Conservation (phyloP, 108 stramenopile genomes). For the Cafeteria roenbergensis region DNA sequence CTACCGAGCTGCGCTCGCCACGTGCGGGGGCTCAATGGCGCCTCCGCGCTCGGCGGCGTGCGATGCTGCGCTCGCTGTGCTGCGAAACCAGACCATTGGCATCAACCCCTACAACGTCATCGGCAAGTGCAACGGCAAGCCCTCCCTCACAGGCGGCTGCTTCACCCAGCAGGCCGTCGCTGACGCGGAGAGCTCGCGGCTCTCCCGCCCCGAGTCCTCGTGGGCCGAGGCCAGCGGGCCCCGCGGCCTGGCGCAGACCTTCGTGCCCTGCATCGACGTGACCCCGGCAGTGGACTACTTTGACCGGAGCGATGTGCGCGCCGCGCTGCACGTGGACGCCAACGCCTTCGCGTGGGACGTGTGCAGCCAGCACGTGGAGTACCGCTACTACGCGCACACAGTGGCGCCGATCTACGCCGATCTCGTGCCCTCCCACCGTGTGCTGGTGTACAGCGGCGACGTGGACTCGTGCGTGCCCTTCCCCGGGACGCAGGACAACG, state of each 20-base stretch:
- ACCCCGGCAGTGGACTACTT: background rate
- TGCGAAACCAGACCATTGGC: background rate
- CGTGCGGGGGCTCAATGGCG: background rate
- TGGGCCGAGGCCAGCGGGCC: no score
- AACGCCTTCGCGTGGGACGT: background rate
- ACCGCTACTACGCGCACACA: background rate
- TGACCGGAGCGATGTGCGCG: background rate
- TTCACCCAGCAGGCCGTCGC: background rate
- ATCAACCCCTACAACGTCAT: background rate
- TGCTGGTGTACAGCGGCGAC: background rate
- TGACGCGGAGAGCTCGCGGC: background rate
- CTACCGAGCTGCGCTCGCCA: background rate
- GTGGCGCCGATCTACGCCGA: background rate
- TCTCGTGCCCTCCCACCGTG: no score
- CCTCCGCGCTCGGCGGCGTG: background rate
- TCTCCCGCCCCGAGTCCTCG: no score
- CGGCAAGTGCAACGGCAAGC: background rate
- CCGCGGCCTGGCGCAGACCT: no score
- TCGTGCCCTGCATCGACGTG: background rate
- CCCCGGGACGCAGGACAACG: background rate
- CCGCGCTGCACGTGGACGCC: background rate
- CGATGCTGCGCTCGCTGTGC: background rate
- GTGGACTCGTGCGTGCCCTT: background rate
- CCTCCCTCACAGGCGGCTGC: background rate
- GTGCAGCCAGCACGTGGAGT: background rate